phyloP scores from a whole-genome alignment of 164 flowering plant species.

The Aristolochia contorta region DNA sequence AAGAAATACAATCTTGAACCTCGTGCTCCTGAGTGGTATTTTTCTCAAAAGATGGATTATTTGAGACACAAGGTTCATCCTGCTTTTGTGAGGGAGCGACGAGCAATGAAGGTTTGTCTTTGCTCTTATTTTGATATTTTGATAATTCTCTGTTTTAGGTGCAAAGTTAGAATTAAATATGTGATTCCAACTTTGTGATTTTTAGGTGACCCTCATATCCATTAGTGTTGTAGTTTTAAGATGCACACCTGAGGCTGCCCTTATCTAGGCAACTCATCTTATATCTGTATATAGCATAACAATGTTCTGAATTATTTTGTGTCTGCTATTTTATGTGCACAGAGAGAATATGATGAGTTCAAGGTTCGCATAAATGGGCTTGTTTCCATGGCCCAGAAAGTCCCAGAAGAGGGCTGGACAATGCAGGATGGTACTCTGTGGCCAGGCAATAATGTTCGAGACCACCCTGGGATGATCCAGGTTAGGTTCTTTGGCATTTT shows the following conservation, averaged over 20 bases:
- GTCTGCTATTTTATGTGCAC: background rate
- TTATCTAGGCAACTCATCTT: no score
- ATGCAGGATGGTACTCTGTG: conserved; percentile 99
- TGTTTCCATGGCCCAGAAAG: conserved; percentile 65
- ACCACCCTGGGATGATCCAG: conserved; percentile 98
- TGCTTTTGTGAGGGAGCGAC: conserved; percentile 81
- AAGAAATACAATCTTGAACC: conserved; percentile 84
- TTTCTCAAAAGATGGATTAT: conserved; percentile 77
- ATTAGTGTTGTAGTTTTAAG: no score
- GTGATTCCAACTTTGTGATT: background rate
- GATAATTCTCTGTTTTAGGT: no score
- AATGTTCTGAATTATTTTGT: background rate
- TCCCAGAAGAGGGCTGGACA: conserved; percentile 93
- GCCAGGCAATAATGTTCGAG: conserved; percentile 92
- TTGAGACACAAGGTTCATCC: conserved; percentile 85
- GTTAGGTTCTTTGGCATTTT: conserved; percentile 18
- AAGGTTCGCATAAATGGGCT: conserved; percentile 75
- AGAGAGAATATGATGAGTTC: conserved; percentile 94
- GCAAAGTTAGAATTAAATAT: no score
- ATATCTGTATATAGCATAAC: no score
- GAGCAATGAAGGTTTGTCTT: conserved; percentile 77
- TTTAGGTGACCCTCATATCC: no score
- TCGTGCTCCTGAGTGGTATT: conserved; percentile 93
- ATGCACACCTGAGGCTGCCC: background rate
- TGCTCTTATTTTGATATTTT: background rate